These are phyloP conservation scores for Platanus orientalis DNA, from an alignment of 164 flowering plant species.

Conservation along the genomic window DNA sequence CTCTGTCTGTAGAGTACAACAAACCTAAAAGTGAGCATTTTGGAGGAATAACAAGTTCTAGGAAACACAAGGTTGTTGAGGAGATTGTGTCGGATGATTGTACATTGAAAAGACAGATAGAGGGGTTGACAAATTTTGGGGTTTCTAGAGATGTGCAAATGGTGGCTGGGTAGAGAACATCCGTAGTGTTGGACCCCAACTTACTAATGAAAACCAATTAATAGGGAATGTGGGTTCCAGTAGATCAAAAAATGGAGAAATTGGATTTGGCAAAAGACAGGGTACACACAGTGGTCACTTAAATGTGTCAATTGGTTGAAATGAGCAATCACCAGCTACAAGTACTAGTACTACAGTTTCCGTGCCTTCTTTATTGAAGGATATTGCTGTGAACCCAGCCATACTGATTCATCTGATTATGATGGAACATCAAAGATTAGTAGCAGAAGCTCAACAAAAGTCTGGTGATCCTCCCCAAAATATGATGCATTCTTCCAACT, in stretches of 20 bases:
- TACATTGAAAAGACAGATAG: slow-evolving; percentile 52
- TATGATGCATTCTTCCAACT: slow-evolving; percentile 20
- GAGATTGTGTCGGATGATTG: slow-evolving; percentile 47
- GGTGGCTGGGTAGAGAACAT: slow-evolving; percentile 54
- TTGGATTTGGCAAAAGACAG: slow-evolving; percentile 7
- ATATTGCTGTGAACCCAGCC: slow-evolving; percentile 73
- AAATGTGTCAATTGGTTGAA: slow-evolving; percentile 17
- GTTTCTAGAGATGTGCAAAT: slow-evolving; percentile 21
- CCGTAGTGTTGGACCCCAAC: slow-evolving; percentile 18
- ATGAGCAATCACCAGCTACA: slow-evolving; percentile 18
- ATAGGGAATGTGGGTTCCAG: slow-evolving; percentile 20
- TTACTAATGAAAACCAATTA: slow-evolving; percentile 17
- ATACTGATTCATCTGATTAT: slow-evolving; percentile 54
- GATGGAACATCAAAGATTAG: slow-evolving; percentile 49
- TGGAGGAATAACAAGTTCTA: slow-evolving; percentile 33
- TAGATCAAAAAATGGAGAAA: slow-evolving; percentile 28
- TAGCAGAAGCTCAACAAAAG: slow-evolving; percentile 35
- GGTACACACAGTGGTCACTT: slow-evolving; percentile 7
- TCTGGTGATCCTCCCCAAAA: slow-evolving; percentile 28
- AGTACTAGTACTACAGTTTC: slow-evolving; percentile 23
- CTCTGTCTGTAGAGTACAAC: slow-evolving; percentile 20
- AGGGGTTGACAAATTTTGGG: slow-evolving; percentile 26
- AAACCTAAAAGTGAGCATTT: slow-evolving; percentile 30
- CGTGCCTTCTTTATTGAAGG: slow-evolving; percentile 56
- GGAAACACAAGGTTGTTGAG: slow-evolving; percentile 49